Percentiles rank a stretch among this genome's conserved stretches.
phyloP scores from a whole-genome alignment of 176 grass and related monocot genomes.

The Triticum aestivum region DNA sequence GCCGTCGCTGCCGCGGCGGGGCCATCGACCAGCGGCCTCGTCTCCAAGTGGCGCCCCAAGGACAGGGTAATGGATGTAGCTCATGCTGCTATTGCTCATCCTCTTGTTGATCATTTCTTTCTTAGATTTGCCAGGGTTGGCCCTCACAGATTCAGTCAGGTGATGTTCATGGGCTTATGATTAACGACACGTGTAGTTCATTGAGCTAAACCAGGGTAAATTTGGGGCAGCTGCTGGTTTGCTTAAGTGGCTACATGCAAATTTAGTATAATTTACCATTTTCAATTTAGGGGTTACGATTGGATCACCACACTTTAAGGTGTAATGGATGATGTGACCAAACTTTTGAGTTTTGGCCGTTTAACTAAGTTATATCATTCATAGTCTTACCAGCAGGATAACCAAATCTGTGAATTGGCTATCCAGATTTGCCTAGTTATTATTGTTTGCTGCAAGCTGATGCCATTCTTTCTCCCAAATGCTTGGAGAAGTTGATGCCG shows the following conservation, averaged over 20 bases:
- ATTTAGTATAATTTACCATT: constrained; percentile 1
- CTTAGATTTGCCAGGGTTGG: neutral
- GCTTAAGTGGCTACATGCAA: neutral
- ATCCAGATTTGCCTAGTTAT: neutral
- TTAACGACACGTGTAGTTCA: neutral
- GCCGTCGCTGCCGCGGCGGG: constrained; percentile 41
- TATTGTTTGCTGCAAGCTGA: neutral
- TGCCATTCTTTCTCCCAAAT: constrained; percentile 4
- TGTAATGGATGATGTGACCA: neutral
- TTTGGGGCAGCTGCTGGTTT: neutral
- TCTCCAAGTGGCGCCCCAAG: constrained; percentile 94
- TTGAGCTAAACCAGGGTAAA: constrained; percentile 5
- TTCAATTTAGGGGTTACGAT: neutral
- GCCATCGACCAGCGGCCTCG: constrained; percentile 67
- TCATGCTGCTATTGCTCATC: neutral
- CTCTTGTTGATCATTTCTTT: neutral
- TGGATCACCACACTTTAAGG: neutral
- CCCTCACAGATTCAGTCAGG: neutral
- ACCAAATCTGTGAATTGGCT: neutral
- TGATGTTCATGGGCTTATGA: neutral
- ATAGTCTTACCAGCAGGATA: neutral
- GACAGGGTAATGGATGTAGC: constrained; percentile 67
- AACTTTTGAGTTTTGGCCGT: neutral
- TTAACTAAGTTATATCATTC: neutral
- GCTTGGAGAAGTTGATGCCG: neutral